Evolutionary conservation across 1,284 basidiomycete genomes (phyloP), one percentile per base, ranked within the genome.

Genomic region (Cryptococcus wingfieldii): DNA sequence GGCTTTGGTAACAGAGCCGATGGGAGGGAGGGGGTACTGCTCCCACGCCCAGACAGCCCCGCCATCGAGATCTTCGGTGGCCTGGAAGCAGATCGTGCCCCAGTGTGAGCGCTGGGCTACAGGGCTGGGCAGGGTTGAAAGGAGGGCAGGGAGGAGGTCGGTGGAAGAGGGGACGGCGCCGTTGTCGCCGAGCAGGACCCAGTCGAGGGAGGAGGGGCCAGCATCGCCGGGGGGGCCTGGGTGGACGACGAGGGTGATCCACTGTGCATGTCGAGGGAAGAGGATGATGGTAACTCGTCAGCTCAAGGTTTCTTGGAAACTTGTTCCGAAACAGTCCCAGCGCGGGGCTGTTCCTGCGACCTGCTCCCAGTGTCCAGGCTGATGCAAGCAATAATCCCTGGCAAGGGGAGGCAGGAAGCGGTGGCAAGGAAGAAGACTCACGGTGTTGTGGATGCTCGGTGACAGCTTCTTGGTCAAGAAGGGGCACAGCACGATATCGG

Each of bases 41-140:
- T 79, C 78, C 63, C 77, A 80, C 2, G 79, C 79, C 78, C 79
- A 79, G 14, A 79, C 72, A 1, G 78, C 76, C 5, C 79, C 79
- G 0, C 73, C 76, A 64, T 80, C 79, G 42, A 80, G 69, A 18
- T 78, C 66, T 54, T 77, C 74, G 54, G 75, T 75, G 6, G 78
- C 77, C 57, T 79, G 79, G 31, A 79, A 72, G 25, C 78, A 77
- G 12, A 77, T 79, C 14, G 76, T 67, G 2, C 77, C 78, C 78
- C 78, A 79, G 62, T 79, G 77, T 4, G 68, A 64, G 46, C 74
- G 51, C 58, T 74, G 67, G 39, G 48, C 48, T 44, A 56, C 18
- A 55, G 46, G 34, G 50, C 48, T 41, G 14, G 69, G 61, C 25
- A 64, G 47, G 51, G 61, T 60, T 25, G 52, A 56, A 12, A 63